A percentile compares a stretch with the other conserved stretches of the same genome.
phyloP scores from a whole-genome alignment of 345 rosid genomes.

The Hirschfeldia incana region DNA sequence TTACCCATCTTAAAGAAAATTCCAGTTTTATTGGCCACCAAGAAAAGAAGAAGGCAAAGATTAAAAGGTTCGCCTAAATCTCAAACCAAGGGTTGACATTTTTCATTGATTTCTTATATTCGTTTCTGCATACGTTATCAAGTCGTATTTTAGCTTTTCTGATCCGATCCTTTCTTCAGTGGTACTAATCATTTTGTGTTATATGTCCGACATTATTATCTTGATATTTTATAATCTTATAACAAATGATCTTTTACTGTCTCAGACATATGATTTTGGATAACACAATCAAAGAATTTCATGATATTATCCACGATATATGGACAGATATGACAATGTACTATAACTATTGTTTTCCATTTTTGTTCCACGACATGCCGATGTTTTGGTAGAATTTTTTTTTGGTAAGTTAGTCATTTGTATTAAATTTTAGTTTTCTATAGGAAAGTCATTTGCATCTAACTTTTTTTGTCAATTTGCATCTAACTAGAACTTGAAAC shows the following conservation, averaged over 20 bases:
- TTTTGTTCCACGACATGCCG: not conserved
- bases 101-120: conserved; percentile 11
- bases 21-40: conserved; percentile 27
- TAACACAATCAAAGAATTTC: not conserved
- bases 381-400: not conserved
- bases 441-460: not conserved
- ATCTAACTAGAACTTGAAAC: not conserved
- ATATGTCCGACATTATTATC: not conserved
- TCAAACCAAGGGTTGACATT: conserved; percentile 37
- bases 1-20: not conserved
- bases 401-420: not conserved
- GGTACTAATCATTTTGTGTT: not conserved
- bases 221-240: not conserved
- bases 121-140: conserved; percentile 14
- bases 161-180: not conserved
- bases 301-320: not conserved
- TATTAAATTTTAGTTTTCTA: not conserved
- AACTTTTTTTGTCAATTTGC: no score
- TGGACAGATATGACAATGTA: not conserved
- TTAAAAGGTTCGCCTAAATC: conserved; percentile 22
- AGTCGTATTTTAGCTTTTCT: conserved; percentile 18
- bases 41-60: not conserved
- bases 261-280: not conserved
- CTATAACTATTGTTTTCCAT: not conserved
- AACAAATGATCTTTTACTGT: not conserved